Conservation (phyloP, 2,329 filamentous ascomycete genomes). For the Cordyceps javanica region DNA sequence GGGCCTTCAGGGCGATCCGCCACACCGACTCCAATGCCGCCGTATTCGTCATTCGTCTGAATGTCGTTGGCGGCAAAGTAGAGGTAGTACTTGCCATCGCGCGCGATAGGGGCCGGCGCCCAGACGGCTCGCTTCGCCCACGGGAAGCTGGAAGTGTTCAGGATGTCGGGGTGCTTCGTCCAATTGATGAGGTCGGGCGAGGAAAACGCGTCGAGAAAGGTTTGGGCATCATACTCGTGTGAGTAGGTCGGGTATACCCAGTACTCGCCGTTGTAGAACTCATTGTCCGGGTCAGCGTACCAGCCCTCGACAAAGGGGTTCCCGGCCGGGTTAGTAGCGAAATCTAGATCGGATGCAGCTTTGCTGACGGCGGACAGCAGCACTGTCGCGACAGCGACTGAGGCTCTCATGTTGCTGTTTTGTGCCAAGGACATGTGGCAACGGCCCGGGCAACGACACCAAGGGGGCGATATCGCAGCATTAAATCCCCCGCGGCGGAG, state of each 20-base stretch:
- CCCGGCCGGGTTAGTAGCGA: constrained; percentile 34
- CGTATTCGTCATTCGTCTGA: constrained; percentile 30
- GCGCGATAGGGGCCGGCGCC: constrained; percentile 39
- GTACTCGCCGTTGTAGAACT: constrained; percentile 37
- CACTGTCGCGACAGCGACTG: not conserved
- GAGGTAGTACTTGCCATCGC: constrained; percentile 41
- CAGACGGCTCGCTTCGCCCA: constrained; percentile 42
- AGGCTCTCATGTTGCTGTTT: not conserved
- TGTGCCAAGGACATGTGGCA: not conserved
- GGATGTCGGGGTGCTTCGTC: constrained; percentile 39
- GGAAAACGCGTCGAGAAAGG: constrained; percentile 45
- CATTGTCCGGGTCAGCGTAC: constrained; percentile 46
- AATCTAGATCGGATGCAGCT: constrained; percentile 22
- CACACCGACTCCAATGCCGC: constrained; percentile 31
- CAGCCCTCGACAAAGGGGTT: constrained; percentile 44
- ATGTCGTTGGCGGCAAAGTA: constrained; percentile 47
- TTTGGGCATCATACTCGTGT: constrained; percentile 38
- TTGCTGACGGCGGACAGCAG: not conserved
- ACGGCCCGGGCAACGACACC: not conserved
- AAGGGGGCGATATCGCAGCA: not conserved
- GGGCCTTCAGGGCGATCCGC: constrained; percentile 29
- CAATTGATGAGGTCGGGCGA: constrained; percentile 42
- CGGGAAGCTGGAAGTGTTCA: constrained; percentile 25
- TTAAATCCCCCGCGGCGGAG: not conserved
- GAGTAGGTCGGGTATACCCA: constrained; percentile 45